Evolutionary conservation across 1,284 basidiomycete genomes (phyloP).

Genomic region (Taiwanofungus camphoratus): DNA sequence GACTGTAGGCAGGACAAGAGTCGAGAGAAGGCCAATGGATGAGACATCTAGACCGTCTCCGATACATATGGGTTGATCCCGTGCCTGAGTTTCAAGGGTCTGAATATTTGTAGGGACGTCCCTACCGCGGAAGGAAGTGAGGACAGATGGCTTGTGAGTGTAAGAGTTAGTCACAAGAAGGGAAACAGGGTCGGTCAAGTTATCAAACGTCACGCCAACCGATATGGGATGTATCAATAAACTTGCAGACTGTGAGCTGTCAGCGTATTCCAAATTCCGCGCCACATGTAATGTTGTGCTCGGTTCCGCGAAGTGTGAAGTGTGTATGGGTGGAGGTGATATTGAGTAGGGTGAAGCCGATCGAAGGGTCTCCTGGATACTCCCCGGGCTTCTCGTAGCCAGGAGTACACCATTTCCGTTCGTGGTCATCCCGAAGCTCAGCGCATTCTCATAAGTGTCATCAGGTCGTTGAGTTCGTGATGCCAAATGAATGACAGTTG

Average conservation of each 20-base stretch:
- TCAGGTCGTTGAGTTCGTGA: constrained; percentile 24
- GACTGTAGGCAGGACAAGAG: constrained; percentile 48
- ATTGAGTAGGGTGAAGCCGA: not conserved
- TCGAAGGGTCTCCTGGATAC: too few species aligned
- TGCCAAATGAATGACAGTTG: constrained; percentile 21
- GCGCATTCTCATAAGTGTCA: constrained; percentile 15
- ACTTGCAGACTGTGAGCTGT: too few species aligned
- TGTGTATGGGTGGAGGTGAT: too few species aligned
- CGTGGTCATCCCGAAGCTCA: constrained; percentile 18
- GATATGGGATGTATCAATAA: too few species aligned
- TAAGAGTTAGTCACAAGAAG: too few species aligned
- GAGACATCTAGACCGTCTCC: constrained; percentile 59
- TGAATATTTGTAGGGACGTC: constrained; percentile 31
- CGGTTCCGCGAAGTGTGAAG: too few species aligned
- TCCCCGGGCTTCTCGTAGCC: constrained; percentile 12
- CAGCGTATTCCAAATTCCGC: too few species aligned
- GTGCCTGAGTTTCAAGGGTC: not conserved
- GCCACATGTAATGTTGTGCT: too few species aligned
- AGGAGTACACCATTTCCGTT: constrained; percentile 13
- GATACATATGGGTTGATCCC: constrained; percentile 43
- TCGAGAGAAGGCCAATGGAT: constrained; percentile 57
- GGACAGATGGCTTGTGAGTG: too few species aligned
- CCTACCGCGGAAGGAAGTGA: too few species aligned
- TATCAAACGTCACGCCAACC: too few species aligned
- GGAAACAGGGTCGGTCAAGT: too few species aligned